phyloP scores from a whole-genome alignment of 106 monocot species.

The Ottelia alismoides region DNA sequence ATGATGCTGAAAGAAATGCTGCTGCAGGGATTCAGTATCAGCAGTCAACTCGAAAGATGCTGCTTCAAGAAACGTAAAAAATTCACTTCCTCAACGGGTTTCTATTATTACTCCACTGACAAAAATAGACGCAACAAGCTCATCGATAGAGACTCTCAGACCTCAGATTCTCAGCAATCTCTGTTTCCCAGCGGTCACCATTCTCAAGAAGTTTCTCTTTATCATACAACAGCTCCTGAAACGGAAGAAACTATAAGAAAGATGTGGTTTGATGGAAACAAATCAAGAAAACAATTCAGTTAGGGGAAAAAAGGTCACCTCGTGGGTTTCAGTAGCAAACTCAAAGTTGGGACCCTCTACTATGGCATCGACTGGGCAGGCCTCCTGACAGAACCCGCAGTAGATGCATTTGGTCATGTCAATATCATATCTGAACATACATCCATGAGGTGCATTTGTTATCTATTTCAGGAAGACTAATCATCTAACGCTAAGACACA shows the following conservation, averaged over 20 bases:
- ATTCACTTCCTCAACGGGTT: too few relatives aligned
- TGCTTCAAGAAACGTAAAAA: too few relatives aligned
- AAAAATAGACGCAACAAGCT: too few relatives aligned
- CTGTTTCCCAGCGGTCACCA: conserved; percentile 88
- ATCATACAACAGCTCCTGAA: conserved; percentile 73
- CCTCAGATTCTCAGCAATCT: too few relatives aligned
- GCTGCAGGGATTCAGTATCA: too few relatives aligned
- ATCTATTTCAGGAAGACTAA: conserved; percentile 1
- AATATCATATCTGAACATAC: conserved; percentile 59
- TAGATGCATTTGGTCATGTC: conserved; percentile 94
- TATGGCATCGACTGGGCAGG: conserved; percentile 80
- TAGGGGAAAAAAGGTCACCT: conserved; percentile 30
- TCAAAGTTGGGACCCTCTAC: conserved; percentile 94
- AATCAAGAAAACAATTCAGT: background rate
- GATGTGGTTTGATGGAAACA: background rate
- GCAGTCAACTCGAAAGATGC: too few relatives aligned
- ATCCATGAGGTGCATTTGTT: background rate
- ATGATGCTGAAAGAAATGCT: too few relatives aligned
- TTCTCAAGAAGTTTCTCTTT: conserved; percentile 85
- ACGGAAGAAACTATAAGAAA: background rate
- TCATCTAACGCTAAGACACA: too few relatives aligned
- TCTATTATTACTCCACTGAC: too few relatives aligned
- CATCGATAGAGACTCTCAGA: conserved; percentile 68
- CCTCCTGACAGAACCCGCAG: conserved; percentile 86
- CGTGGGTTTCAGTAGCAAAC: conserved; percentile 83